These are phyloP conservation scores for Globisporangium sylvaticum DNA, from an alignment of 352 stramenopile genomes.

Conservation along the genomic window DNA sequence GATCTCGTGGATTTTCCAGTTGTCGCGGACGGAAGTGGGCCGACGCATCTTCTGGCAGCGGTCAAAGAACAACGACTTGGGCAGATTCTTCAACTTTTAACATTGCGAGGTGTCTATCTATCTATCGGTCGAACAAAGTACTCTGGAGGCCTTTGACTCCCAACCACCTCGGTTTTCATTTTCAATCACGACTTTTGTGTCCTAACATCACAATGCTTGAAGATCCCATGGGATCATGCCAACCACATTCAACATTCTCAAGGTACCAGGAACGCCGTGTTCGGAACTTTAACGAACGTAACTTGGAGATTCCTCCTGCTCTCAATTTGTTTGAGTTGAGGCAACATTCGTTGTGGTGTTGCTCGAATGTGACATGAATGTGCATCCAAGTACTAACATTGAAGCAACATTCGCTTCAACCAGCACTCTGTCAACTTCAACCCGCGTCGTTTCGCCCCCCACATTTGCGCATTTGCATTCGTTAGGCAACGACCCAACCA, in stretches of 20 bases:
- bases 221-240: too few relatives aligned
- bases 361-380: not conserved
- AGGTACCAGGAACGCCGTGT: too few relatives aligned
- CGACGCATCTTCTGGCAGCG: not conserved
- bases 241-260: too few relatives aligned
- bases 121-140: not conserved
- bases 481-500: too few relatives aligned
- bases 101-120: not conserved
- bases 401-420: not conserved
- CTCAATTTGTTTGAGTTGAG: too few relatives aligned
- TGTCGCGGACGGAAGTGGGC: not conserved
- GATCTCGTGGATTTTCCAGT: not conserved
- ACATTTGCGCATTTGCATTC: not conserved
- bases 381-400: not conserved
- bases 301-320: too few relatives aligned
- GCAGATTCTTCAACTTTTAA: not conserved
- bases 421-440: not conserved
- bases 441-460: not conserved
- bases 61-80: not conserved
- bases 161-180: not conserved
- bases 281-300: too few relatives aligned
- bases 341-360: not conserved
- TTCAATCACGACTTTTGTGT: too few relatives aligned
- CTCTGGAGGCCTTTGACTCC: not conserved
- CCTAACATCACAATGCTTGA: too few relatives aligned